These are phyloP conservation scores for Xerocomellus amylosporus DNA, from an alignment of 768 basidiomycete genomes.

Conservation along the genomic window DNA sequence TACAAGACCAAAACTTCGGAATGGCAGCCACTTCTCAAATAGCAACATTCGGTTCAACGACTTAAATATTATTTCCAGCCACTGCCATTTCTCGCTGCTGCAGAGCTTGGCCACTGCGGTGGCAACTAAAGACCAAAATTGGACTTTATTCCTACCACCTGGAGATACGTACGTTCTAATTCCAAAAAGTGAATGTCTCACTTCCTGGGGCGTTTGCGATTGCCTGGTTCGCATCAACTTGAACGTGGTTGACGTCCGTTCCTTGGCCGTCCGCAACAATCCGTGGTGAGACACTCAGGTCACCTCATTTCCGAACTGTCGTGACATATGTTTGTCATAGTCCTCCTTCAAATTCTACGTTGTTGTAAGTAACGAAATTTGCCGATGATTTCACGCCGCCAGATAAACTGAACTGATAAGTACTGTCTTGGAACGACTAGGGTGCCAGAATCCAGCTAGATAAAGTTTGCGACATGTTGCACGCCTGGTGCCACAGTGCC, in stretches of 20 bases:
- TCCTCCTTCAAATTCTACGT: not conserved
- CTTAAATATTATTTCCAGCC: not conserved
- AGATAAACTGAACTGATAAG: not conserved
- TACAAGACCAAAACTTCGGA: not conserved
- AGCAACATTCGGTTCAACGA: conserved; percentile 1
- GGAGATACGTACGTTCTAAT: conserved; percentile 8
- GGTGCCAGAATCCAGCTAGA: not conserved
- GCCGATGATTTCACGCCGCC: not conserved
- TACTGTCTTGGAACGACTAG: not conserved
- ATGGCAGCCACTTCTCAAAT: not conserved
- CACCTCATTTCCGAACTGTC: conserved; percentile 7
- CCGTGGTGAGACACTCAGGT: conserved; percentile 17
- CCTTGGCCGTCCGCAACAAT: not conserved
- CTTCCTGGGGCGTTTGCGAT: conserved; percentile 7
- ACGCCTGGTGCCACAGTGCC: not conserved
- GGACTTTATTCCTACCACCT: not conserved
- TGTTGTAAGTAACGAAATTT: conserved; percentile 1
- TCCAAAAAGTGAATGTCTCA: conserved; percentile 17
- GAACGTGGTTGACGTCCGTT: not conserved
- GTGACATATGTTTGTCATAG: not conserved
- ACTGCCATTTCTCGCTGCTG: not conserved
- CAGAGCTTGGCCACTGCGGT: not conserved
- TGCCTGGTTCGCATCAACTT: not conserved
- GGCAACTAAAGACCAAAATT: not conserved
- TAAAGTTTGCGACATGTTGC: too few relatives aligned